phyloP scores from a whole-genome alignment of 1,284 basidiomycete genomes.

The Pseudozyma flocculosa region DNA sequence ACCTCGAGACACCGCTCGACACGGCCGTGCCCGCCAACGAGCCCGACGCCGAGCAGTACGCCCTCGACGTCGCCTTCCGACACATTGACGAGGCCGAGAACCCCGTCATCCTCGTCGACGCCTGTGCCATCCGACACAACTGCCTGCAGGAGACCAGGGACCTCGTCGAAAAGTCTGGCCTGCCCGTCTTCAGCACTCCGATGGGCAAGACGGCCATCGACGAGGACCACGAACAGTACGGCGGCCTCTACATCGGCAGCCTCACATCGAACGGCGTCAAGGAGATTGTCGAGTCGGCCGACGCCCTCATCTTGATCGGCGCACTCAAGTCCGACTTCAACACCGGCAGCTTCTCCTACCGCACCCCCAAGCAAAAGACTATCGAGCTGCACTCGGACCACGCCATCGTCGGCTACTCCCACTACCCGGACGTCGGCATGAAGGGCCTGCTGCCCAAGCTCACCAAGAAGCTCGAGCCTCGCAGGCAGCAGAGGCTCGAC shows the following conservation, averaged over 20 bases:
- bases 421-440: constrained; percentile 60
- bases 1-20: constrained; percentile 65
- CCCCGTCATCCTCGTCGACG: constrained; percentile 81
- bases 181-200: constrained; percentile 64
- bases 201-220: constrained; percentile 85
- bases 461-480: constrained; percentile 11
- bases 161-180: constrained; percentile 69
- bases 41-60: constrained; percentile 68
- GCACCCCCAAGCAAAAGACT: constrained; percentile 41
- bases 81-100: constrained; percentile 68
- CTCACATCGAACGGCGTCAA: constrained; percentile 64
- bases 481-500: constrained; percentile 6
- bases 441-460: constrained; percentile 46
- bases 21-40: constrained; percentile 61
- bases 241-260: constrained; percentile 68
- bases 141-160: constrained; percentile 70
- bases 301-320: constrained; percentile 81
- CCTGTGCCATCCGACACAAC: constrained; percentile 79
- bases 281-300: constrained; percentile 76
- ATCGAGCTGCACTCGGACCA: constrained; percentile 73
- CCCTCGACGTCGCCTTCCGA: constrained; percentile 63
- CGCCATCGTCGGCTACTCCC: constrained; percentile 57
- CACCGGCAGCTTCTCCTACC: constrained; percentile 67
- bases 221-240: constrained; percentile 80
- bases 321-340: constrained; percentile 85